Percentiles rank a stretch among this genome's conserved stretches.
Conservation (phyloP, 2,329 filamentous ascomycete species). For the Colletotrichum melonis region DNA sequence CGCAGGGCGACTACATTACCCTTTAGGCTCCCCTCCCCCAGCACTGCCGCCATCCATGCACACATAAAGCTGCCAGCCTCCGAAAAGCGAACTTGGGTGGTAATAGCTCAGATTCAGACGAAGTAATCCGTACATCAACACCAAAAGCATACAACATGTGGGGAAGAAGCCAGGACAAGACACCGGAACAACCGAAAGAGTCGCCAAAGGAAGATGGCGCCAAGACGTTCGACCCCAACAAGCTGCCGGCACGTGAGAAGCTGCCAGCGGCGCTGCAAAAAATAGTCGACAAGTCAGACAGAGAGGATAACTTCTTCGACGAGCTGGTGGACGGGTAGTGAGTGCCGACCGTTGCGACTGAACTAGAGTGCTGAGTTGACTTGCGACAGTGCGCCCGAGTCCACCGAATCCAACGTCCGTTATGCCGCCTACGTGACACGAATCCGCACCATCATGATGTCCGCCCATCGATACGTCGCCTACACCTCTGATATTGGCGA, state of each 20-base stretch:
- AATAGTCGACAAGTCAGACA: conserved; percentile 67
- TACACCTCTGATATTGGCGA: conserved; percentile 98
- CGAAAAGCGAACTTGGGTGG: neutral
- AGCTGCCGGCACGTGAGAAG: conserved; percentile 60
- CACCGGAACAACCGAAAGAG: conserved; percentile 41
- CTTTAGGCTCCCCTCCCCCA: neutral
- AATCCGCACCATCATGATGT: conserved; percentile 86
- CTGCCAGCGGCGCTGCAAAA: conserved; percentile 67
- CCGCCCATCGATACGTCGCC: conserved; percentile 94
- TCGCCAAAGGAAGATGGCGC: conserved; percentile 39
- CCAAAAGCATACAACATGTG: conserved; percentile 46
- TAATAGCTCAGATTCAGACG: conserved; percentile 15
- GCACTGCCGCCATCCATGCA: conserved; percentile 18
- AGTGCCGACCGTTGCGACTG: conserved; percentile 47
- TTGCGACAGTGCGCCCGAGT: conserved; percentile 72
- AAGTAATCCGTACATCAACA: conserved; percentile 19
- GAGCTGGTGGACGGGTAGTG: conserved; percentile 84
- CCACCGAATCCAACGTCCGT: conserved; percentile 85
- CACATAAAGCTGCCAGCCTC: conserved; percentile 15
- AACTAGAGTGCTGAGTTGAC: conserved; percentile 34
- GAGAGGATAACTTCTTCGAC: conserved; percentile 80
- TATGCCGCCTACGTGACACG: conserved; percentile 94
- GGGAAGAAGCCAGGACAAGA: conserved; percentile 51
- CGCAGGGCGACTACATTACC: neutral
- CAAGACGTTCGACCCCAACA: conserved; percentile 54